Percentiles rank a stretch among this genome's conserved stretches.
Evolutionary conservation across 1,139 yeast species (phyloP).

Genomic region (Zygotorulaspora mrakii): DNA sequence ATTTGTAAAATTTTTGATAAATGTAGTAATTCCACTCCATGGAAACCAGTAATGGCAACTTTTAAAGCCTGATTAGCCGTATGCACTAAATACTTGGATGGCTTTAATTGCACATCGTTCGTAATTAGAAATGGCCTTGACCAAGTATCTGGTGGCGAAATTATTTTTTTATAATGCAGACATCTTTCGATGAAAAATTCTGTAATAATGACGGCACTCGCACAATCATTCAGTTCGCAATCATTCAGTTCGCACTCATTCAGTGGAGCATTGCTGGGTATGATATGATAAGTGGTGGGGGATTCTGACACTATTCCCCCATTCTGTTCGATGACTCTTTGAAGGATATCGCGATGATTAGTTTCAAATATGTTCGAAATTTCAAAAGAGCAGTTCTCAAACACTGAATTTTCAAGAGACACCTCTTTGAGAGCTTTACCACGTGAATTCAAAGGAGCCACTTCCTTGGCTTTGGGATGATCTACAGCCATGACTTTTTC

Average conservation of each 20-base stretch:
- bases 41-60: constrained; percentile 73
- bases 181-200: constrained; percentile 89
- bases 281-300: constrained; percentile 12
- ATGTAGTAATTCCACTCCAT: constrained; percentile 79
- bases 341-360: constrained; percentile 23
- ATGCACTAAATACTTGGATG: constrained; percentile 18
- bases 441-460: too few species aligned
- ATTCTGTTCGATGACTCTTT: constrained; percentile 28
- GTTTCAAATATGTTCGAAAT: constrained; percentile 21
- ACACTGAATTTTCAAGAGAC: constrained; percentile 12
- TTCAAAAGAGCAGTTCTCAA: constrained; percentile 16
- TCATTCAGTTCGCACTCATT: constrained; percentile 17
- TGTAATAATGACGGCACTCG: constrained; percentile 49
- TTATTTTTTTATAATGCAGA: constrained; percentile 53
- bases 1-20: constrained; percentile 55
- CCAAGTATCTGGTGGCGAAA: constrained; percentile 61
- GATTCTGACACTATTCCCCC: constrained; percentile 20
- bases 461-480: background rate
- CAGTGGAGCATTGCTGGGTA: constrained; percentile 24
- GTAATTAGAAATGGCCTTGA: constrained; percentile 53
- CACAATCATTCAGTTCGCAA: too few species aligned
- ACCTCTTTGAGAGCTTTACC: too few species aligned
- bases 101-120: constrained; percentile 34
- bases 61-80: constrained; percentile 22
- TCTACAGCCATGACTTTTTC: constrained; percentile 22